Conservation (phyloP, 352 stramenopile genomes). For the Phytophthora vignae region DNA sequence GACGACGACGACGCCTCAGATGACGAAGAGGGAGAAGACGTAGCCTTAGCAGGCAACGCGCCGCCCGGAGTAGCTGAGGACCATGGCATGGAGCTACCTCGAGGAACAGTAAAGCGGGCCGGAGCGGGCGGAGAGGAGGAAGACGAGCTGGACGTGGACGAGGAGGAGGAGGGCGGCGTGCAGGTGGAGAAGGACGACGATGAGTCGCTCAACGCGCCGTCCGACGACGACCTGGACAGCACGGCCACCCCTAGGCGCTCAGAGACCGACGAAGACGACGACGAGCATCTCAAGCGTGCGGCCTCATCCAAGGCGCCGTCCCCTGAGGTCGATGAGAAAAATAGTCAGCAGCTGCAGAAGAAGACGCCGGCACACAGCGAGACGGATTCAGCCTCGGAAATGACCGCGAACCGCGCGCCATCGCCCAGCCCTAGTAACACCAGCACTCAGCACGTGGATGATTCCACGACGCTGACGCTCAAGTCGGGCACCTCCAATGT, state of each 20-base stretch:
- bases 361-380: conserved; percentile 33
- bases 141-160: conserved; percentile 36
- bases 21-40: conserved; percentile 44
- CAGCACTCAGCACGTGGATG: conserved; percentile 31
- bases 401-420: conserved; percentile 20
- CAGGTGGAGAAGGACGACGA: conserved; percentile 82
- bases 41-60: conserved; percentile 14
- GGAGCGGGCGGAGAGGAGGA: conserved; percentile 7
- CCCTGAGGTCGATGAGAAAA: conserved; percentile 27
- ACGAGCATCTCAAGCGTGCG: conserved; percentile 13
- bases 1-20: conserved; percentile 65
- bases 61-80: conserved; percentile 22
- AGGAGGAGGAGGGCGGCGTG: conserved; percentile 66
- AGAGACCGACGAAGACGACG: conserved; percentile 60
- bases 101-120: background rate
- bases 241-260: conserved; percentile 57
- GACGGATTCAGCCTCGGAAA: conserved; percentile 45
- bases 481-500: conserved; percentile 71
- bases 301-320: background rate
- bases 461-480: conserved; percentile 40
- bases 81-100: conserved; percentile 29
- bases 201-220: conserved; percentile 75
- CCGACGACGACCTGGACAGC: conserved; percentile 80
- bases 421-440: conserved; percentile 34
- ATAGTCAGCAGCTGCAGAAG: background rate